phyloP scores from a whole-genome alignment of 2,329 filamentous ascomycete genomes.

The Amesomyces nigricolor region DNA sequence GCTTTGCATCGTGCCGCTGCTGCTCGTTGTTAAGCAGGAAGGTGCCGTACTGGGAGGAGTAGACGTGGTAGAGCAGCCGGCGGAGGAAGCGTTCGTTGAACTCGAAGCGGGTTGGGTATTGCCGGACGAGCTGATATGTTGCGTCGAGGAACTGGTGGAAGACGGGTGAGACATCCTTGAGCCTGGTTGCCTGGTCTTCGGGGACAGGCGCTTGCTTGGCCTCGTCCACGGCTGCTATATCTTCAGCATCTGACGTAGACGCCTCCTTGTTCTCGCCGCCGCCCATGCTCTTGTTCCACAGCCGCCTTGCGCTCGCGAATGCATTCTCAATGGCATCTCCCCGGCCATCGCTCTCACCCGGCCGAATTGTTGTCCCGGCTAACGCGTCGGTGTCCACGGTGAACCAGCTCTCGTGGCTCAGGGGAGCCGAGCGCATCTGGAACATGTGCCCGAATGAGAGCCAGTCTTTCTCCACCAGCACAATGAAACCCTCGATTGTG shows the following conservation, averaged over 20 bases:
- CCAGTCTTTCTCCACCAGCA: constrained; percentile 96
- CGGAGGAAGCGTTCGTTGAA: constrained; percentile 93
- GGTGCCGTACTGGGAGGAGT: constrained; percentile 94
- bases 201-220: constrained; percentile 32
- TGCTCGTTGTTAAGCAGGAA: constrained; percentile 96
- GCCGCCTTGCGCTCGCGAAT: constrained; percentile 75
- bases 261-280: constrained; percentile 43
- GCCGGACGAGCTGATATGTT: constrained; percentile 81
- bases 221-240: constrained; percentile 43
- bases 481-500: constrained; percentile 89
- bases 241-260: constrained; percentile 51
- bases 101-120: constrained; percentile 85
- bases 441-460: constrained; percentile 98
- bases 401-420: constrained; percentile 94
- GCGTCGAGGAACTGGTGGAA: constrained; percentile 98
- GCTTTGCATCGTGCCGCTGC: constrained; percentile 66
- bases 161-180: constrained; percentile 90
- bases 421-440: constrained; percentile 77
- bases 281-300: constrained; percentile 78
- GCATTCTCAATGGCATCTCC: constrained; percentile 81
- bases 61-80: constrained; percentile 84
- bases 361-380: constrained; percentile 57
- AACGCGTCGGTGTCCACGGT: constrained; percentile 73
- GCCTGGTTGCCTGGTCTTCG: constrained; percentile 64
- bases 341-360: constrained; percentile 55